Evolutionary conservation across 108 stramenopile species (phyloP).

Genomic region (Cyclotella distinguenda): DNA sequence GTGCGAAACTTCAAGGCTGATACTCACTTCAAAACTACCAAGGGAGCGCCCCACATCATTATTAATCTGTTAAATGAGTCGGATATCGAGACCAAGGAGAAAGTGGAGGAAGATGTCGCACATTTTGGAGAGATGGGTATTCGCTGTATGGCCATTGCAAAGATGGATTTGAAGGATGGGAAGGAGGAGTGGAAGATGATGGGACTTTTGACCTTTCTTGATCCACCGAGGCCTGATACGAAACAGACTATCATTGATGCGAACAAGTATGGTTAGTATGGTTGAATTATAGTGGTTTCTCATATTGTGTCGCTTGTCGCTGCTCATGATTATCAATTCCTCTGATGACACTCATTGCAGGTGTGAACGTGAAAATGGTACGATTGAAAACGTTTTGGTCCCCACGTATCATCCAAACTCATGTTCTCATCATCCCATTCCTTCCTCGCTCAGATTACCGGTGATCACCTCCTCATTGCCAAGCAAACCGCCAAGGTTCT

Average conservation of each 20-base stretch:
- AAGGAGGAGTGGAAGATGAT: conserved; percentile 54
- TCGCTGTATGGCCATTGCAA: conserved; percentile 69
- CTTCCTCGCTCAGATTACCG: conserved; percentile 49
- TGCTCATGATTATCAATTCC: neutral
- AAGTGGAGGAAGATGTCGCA: conserved; percentile 52
- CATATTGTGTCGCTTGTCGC: neutral
- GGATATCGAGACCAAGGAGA: conserved; percentile 26
- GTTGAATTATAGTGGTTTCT: neutral
- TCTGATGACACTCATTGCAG: neutral
- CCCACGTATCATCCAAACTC: neutral
- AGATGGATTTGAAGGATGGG: conserved; percentile 42
- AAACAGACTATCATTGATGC: conserved; percentile 62
- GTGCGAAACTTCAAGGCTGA: conserved; percentile 45
- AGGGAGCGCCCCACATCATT: conserved; percentile 80
- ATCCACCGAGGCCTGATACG: conserved; percentile 85
- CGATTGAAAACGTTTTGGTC: neutral
- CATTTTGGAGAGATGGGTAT: conserved; percentile 67
- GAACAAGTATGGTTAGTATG: conserved; percentile 28
- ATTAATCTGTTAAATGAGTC: conserved; percentile 38
- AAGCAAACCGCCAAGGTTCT: conserved; percentile 62
- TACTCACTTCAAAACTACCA: conserved; percentile 59
- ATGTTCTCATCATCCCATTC: neutral
- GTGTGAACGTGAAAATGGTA: conserved; percentile 81
- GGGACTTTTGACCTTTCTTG: conserved; percentile 78
- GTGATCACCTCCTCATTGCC: conserved; percentile 82